Percentiles rank a stretch among this genome's conserved stretches.
These are phyloP conservation scores for Coniochaeta ligniaria DNA, from an alignment of 2,329 filamentous ascomycete species.

Conservation along the genomic window DNA sequence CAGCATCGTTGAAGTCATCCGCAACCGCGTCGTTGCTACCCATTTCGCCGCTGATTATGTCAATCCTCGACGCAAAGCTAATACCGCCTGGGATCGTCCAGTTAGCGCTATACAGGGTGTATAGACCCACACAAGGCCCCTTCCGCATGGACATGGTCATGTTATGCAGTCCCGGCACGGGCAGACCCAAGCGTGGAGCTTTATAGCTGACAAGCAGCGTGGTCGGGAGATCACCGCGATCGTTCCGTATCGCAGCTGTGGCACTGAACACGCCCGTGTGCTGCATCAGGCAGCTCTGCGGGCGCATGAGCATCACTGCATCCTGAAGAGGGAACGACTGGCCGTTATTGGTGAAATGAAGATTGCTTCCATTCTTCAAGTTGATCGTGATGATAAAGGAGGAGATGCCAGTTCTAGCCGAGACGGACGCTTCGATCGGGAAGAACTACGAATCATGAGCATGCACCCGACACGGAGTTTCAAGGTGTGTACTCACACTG, in stretches of 20 bases:
- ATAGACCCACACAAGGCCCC: conserved; percentile 4
- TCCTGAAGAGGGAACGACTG: conserved; percentile 47
- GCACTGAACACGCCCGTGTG: conserved; percentile 33
- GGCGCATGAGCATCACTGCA: conserved; percentile 45
- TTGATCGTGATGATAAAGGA: conserved; percentile 49
- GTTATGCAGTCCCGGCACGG: conserved; percentile 6
- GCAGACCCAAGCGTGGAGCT: conserved; percentile 3
- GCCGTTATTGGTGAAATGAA: conserved; percentile 49
- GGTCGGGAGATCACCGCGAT: conserved; percentile 18
- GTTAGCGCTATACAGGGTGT: conserved; percentile 4
- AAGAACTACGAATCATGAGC: conserved; percentile 27
- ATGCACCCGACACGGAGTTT: not conserved
- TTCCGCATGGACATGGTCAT: conserved; percentile 5
- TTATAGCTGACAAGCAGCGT: conserved; percentile 5
- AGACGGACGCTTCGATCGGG: conserved; percentile 21
- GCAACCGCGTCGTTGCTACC: not conserved
- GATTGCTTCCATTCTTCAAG: conserved; percentile 35
- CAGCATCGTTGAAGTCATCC: conserved; percentile 6
- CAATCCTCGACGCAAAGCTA: conserved; percentile 5
- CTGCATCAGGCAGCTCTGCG: conserved; percentile 48
- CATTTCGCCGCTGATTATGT: conserved; percentile 5
- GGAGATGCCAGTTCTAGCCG: conserved; percentile 47
- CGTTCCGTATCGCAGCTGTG: conserved; percentile 39
- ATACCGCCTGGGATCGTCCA: conserved; percentile 7
- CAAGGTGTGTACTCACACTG: conserved; percentile 12